A percentile compares a stretch with the other conserved stretches of the same genome.
These are phyloP conservation scores for Pythium angustatum DNA, from an alignment of 352 stramenopile species.

Conservation along the genomic window DNA sequence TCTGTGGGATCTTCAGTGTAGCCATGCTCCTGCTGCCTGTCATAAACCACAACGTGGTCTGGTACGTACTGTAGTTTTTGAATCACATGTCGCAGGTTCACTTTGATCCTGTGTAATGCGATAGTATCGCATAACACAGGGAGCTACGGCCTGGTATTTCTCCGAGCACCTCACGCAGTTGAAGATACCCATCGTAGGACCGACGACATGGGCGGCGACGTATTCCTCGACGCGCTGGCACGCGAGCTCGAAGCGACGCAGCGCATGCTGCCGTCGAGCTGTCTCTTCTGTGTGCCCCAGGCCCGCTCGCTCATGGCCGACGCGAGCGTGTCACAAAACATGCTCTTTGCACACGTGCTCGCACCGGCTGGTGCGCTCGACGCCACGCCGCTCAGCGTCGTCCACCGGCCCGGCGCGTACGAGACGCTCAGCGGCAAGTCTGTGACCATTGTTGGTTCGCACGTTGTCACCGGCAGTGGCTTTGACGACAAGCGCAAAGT, in stretches of 20 bases:
- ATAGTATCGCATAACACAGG: no score
- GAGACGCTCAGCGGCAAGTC: conserved; percentile 66
- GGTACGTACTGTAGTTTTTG: conserved; percentile 1
- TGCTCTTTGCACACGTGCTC: conserved; percentile 64
- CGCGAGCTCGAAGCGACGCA: conserved; percentile 52
- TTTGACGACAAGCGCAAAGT: conserved; percentile 61
- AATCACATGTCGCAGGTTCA: neutral
- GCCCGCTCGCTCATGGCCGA: conserved; percentile 54
- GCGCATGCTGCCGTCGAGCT: conserved; percentile 46
- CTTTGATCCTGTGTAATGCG: no score
- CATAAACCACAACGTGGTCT: neutral
- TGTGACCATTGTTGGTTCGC: conserved; percentile 54
- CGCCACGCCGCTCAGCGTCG: neutral
- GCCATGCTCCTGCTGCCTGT: neutral
- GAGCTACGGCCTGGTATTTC: no score
- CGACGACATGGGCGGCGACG: conserved; percentile 24
- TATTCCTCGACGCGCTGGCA: conserved; percentile 45
- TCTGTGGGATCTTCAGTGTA: no score
- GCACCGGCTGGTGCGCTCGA: conserved; percentile 22
- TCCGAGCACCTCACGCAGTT: neutral
- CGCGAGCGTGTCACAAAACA: conserved; percentile 36
- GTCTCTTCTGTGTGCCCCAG: conserved; percentile 72
- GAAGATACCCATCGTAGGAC: neutral
- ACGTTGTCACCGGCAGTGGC: conserved; percentile 50
- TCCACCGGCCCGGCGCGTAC: conserved; percentile 49